A percentile compares a stretch with the other conserved stretches of the same genome.
These are phyloP conservation scores for Xylaria sp. DNA, from an alignment of 2,329 filamentous ascomycete species.

Conservation along the genomic window DNA sequence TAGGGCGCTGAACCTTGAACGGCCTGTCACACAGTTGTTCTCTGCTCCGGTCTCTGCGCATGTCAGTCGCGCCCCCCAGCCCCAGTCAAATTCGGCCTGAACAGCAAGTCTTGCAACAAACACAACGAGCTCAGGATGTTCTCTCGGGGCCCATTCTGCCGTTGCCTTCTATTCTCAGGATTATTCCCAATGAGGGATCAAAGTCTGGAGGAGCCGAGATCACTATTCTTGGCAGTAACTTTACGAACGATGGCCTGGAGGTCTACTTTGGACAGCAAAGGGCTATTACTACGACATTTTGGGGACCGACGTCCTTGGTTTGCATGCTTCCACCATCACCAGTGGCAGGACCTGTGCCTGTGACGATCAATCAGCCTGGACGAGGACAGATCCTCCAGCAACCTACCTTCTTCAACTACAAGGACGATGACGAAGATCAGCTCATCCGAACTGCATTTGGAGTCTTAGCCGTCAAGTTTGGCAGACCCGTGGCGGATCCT, in stretches of 20 bases:
- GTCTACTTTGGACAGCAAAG: conserved; percentile 72
- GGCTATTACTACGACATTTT: conserved; percentile 69
- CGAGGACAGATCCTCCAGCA: conserved; percentile 32
- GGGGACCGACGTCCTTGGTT: conserved; percentile 74
- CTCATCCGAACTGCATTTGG: conserved; percentile 63
- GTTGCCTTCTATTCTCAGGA: conserved; percentile 67
- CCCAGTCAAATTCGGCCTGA: conserved; percentile 52
- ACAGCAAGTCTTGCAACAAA: conserved; percentile 38
- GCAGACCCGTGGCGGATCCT: conserved; percentile 54
- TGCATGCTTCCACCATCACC: conserved; percentile 70
- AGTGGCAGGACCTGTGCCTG: conserved; percentile 61
- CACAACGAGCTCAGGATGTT: conserved; percentile 39
- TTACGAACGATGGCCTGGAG: conserved; percentile 67
- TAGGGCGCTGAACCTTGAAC: conserved; percentile 59
- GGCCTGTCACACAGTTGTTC: conserved; percentile 59
- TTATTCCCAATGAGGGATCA: conserved; percentile 78
- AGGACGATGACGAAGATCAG: conserved; percentile 64
- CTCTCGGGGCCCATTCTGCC: conserved; percentile 46
- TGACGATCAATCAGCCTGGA: conserved; percentile 56
- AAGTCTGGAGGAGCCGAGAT: conserved; percentile 82
- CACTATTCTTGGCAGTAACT: conserved; percentile 74
- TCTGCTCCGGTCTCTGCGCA: conserved; percentile 69
- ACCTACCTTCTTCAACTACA: conserved; percentile 63
- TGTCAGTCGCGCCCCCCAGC: conserved; percentile 71
- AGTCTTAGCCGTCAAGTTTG: conserved; percentile 60